These are phyloP conservation scores for Periglandula ipomoeae DNA, from an alignment of 2,329 filamentous ascomycete genomes.

Conservation along the genomic window DNA sequence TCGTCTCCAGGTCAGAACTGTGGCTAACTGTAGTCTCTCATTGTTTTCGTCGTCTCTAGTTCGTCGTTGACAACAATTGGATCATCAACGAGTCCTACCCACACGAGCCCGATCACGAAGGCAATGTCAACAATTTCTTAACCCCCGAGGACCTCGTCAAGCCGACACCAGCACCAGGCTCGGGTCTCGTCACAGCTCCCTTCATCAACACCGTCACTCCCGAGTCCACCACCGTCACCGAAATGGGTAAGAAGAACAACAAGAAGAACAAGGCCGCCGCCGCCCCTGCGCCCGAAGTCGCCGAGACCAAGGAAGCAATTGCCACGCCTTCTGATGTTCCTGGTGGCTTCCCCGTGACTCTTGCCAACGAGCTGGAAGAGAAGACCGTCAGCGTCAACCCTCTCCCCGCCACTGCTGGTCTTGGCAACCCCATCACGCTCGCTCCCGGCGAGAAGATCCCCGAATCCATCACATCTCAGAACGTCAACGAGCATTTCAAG, in stretches of 20 bases:
- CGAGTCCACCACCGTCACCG: conserved; percentile 58
- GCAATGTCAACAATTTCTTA: conserved; percentile 91
- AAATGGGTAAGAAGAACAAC: conserved; percentile 50
- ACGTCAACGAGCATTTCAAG: conserved; percentile 61
- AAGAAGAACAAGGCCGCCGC: conserved; percentile 26
- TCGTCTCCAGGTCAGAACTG: conserved; percentile 2
- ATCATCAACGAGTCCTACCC: conserved; percentile 71
- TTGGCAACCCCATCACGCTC: conserved; percentile 71
- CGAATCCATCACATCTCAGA: conserved; percentile 56
- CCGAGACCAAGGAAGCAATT: conserved; percentile 11
- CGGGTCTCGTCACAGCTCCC: conserved; percentile 28
- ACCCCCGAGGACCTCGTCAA: conserved; percentile 58
- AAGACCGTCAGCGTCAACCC: conserved; percentile 51
- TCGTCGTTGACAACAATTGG: conserved; percentile 92
- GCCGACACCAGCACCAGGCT: conserved; percentile 13
- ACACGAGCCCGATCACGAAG: conserved; percentile 71
- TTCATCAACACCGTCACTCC: conserved; percentile 61
- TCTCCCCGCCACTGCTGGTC: conserved; percentile 51
- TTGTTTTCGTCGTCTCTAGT: conserved; percentile 44
- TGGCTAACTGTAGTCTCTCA: conserved; percentile 12
- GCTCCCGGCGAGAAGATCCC: conserved; percentile 76
- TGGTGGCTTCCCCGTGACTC: conserved; percentile 56
- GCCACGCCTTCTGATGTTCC: conserved; percentile 29
- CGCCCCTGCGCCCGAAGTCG: conserved; percentile 6
- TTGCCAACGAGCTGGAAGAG: conserved; percentile 41